A percentile compares a stretch with the other conserved stretches of the same genome.
Conservation (phyloP, 2,329 filamentous ascomycete genomes). For the Stachybotrys chartarum region DNA sequence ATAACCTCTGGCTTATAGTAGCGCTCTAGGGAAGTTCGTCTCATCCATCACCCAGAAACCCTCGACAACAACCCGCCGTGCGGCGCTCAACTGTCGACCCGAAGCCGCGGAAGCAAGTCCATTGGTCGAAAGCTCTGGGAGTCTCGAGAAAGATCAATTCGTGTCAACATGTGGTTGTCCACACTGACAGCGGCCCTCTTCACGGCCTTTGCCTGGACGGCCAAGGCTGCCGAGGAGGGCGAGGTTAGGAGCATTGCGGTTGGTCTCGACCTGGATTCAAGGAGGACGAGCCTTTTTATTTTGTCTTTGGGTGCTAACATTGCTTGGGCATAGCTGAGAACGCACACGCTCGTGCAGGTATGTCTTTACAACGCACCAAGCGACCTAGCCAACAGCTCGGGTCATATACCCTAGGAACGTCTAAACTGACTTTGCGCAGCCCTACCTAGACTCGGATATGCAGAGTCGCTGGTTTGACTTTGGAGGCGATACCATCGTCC, state of each 20-base stretch:
- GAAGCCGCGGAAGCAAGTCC: background rate
- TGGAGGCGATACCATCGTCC: conserved; percentile 86
- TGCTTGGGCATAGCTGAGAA: conserved; percentile 58
- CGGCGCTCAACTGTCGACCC: background rate
- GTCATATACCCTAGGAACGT: background rate
- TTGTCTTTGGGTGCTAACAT: background rate
- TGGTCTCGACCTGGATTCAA: conserved; percentile 10
- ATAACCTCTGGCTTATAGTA: background rate
- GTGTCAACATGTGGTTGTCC: conserved; percentile 37
- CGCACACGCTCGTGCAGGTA: conserved; percentile 76
- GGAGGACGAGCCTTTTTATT: conserved; percentile 9
- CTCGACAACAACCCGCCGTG: background rate
- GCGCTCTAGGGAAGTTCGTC: background rate
- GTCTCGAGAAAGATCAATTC: background rate
- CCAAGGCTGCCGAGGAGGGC: conserved; percentile 36
- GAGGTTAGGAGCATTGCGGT: conserved; percentile 48
- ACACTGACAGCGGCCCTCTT: conserved; percentile 40
- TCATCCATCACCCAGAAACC: background rate
- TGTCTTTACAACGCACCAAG: conserved; percentile 28
- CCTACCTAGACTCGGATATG: conserved; percentile 96
- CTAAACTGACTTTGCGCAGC: conserved; percentile 42
- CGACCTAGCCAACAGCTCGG: background rate
- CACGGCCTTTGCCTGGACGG: conserved; percentile 42
- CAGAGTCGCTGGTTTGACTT: conserved; percentile 99
- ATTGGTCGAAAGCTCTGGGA: background rate